Base-by-base conservation (phyloP, 306 rosid species). In the Dalbergia cultrata region DNA sequence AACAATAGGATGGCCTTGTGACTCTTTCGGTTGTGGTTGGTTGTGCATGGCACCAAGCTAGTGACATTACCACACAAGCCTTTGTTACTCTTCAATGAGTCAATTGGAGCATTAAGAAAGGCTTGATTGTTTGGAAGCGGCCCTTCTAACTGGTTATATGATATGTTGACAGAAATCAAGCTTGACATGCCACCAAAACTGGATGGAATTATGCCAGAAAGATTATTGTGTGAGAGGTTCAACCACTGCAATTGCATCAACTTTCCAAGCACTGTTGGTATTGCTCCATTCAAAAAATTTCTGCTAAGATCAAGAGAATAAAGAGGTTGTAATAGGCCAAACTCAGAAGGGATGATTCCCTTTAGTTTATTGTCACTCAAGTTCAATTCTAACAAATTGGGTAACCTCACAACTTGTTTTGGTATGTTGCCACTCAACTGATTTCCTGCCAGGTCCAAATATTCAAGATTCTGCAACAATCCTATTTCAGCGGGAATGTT, bases 81-180 rank as follows among this genome's bases (percentile, higher is more conserved):
- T 73, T 67, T 81, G 70, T 81, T 81, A 13, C 37, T 65, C 65
- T 18, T 54, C 7, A 80, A 65, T 54, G 80, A 73, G 3, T 73
- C 80, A 56, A 54, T 13, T 66, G 84, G 13, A 33, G 84, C 80
- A 10, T 66, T 33, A 60, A 73, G 69, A 57, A 81, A 81, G 43
- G 84, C 84, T 65, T n/a, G 5, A 18, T 17, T 73, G 2, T 81
- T 66, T 41, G 84, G 84, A 53, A 80, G 22, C 9, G 49, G 52
- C 37, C 84, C 84, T 72, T 80, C 79, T 64, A 80, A 54, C n/a
- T 80, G 59, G 50, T 80, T 80, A 67, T 63, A 14, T 22, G 89
- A 88, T 47, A 85, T 80, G 76, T 82, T 81, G 72, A 85, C 74
- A 12, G n/a, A 22, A 57, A 49, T 50, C 87, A 88, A 88, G 63